Base-by-base conservation (phyloP, 768 basidiomycete genomes). In the Leccinum aurantiacum region DNA sequence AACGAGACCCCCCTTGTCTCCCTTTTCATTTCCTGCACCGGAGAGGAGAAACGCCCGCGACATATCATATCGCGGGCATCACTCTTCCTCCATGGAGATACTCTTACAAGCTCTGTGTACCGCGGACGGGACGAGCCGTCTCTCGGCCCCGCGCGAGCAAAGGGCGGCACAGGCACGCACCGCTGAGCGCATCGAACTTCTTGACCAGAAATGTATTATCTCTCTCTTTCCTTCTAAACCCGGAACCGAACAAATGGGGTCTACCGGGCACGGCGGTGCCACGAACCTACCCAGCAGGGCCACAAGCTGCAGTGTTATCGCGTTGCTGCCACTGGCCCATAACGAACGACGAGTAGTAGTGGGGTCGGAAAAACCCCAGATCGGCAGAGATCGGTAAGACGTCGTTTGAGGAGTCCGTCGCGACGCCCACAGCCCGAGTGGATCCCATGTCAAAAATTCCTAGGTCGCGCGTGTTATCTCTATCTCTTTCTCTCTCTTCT, bases 51-150 rank as follows among this genome's bases (percentile, higher is more conserved):
- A 35, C 35, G 35, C 35, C 35, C 33, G 24, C 33, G 7, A 50
- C 41, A 3, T 22, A 51, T 54, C 63, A 54, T 59, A 50, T 49
- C 46, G 46, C 41, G 46, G 51, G 37, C 47, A 56, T 48, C 51
- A 15, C 59, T 10, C 3, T 5, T 58, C 49, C 68, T 54, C 56
- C 59, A 57, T 60, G 60, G 57, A 57, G 58, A 22, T 46, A 46
- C n/a, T 44, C 10, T 44, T 44, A n/a, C 41, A 44, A 41, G 38
- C 17, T 41, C 38, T 41, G 17, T 41, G 38, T 46, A 46, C 44
- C 44, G 44, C 44, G 44, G 44, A 46, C 44, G 44, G 44, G 19
- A 22, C 44, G n/a, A 22, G 10, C 44, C 44, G 44, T 37, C 31
- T 38, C 52, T 53, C 53, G 59, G 56, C 47, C 58, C 63, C 58